phyloP scores from a whole-genome alignment of 2,329 filamentous ascomycete genomes.

The Ophioceras dolichostomum region DNA sequence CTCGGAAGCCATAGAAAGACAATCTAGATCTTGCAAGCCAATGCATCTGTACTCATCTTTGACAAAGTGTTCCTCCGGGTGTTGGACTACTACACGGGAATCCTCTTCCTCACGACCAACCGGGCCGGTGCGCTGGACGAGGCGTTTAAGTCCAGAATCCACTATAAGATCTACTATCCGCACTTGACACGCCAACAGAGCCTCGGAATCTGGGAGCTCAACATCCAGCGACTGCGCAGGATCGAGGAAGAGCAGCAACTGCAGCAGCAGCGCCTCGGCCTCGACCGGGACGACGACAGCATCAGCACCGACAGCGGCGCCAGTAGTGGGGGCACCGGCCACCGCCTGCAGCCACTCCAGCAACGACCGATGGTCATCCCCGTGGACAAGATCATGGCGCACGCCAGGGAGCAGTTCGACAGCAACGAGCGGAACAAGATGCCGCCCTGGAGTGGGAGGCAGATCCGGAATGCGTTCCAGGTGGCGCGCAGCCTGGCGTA shows the following conservation, averaged over 20 bases:
- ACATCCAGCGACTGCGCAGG: not conserved
- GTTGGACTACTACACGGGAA: not conserved
- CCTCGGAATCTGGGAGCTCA: not conserved
- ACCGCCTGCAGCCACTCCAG: no score
- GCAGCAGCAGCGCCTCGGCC: no score
- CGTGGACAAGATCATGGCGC: not conserved
- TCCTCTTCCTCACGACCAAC: not conserved
- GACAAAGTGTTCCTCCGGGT: not conserved
- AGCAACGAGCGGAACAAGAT: not conserved
- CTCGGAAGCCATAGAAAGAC: no score
- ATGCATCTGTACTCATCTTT: no score
- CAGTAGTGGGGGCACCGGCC: no score
- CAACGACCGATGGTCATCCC: not conserved
- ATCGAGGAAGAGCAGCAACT: not conserved
- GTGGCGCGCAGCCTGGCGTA: slow-evolving; percentile 1
- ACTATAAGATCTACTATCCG: slow-evolving; percentile 24
- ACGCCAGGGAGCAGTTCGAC: not conserved
- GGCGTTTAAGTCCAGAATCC: slow-evolving; percentile 22
- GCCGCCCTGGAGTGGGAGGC: slow-evolving; percentile 9
- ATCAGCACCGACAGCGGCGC: no score
- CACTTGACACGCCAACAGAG: not conserved
- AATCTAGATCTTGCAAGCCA: no score
- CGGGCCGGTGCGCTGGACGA: slow-evolving; percentile 21
- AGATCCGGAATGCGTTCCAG: slow-evolving; percentile 23
- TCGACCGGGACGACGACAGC: no score